Evolutionary conservation across 2,329 filamentous ascomycete species (phyloP).

Genomic region (Magnaporthales sp.): DNA sequence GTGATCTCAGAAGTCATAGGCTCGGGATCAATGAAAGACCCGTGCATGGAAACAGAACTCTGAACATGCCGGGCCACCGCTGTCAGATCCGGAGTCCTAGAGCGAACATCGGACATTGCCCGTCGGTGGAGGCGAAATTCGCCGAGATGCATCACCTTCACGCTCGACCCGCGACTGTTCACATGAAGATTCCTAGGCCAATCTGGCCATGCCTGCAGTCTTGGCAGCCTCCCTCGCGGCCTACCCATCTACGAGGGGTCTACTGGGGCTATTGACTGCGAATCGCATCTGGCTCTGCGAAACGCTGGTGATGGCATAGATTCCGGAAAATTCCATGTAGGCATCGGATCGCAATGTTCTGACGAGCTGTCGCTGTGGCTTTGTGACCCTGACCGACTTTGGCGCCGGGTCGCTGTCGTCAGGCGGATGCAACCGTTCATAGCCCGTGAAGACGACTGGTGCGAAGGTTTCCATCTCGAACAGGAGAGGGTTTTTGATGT

Average conservation of each 20-base stretch:
- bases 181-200: background rate
- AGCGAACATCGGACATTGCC: background rate
- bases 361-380: background rate
- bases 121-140: background rate
- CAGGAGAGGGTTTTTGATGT: background rate
- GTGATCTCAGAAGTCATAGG: background rate
- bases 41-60: background rate
- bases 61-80: background rate
- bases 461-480: background rate
- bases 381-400: background rate
- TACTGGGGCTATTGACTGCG: background rate
- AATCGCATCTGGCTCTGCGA: background rate
- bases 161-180: background rate
- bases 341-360: background rate
- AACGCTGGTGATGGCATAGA: background rate
- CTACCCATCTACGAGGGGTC: background rate
- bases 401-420: background rate
- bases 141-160: background rate
- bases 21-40: background rate
- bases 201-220: background rate
- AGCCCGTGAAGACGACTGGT: background rate
- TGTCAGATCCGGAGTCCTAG: background rate
- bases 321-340: background rate
- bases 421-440: background rate
- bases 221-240: background rate